Evolutionary conservation across 176 grass and related monocot species (phyloP), one percentile per base, ranked within the genome.

Genomic region (Avena insularis): DNA sequence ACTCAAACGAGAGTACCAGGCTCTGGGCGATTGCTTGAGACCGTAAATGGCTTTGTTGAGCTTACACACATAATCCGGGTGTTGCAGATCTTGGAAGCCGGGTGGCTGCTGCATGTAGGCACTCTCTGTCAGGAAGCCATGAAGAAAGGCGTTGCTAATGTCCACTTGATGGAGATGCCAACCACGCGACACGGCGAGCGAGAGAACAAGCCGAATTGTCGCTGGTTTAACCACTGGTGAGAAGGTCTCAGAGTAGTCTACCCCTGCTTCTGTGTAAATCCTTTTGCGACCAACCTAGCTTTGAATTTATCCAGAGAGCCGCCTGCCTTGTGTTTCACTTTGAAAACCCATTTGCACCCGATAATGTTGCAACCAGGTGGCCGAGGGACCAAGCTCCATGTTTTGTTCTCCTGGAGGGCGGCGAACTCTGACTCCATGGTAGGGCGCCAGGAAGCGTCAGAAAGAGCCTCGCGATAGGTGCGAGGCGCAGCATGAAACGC

Each of bases 31-130:
- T 12, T 53, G 12, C 12, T 53, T 53, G 50, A 53, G 50, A 14
- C 50, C 50, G 12, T 53, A 53, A 0, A 53, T 7, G 3, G 12
- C 50, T 13, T 53, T 53, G 14, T 13, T 9, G 50, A 53, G 50
- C 12, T 38, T 38, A 13, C 49, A 81, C 2, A 81, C 55, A 62
- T 81, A 43, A 17, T 20, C 6, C 2, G 78, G 55, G 4, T 11
- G 8, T 13, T 5, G 3, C 1, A 33, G 54, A 43, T 81, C 55
- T 12, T 61, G n/a, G 19, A 71, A 84, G 2, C 81, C 21, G 0
- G 43, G 65, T 10, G 25, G 81, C 19, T 83, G 36, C 9, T 23
- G 31, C 63, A 83, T 83, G 11, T 83, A 83, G 15, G 50, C 11
- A 13, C 10, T 5, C 3, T 84, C 35, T 1, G 19, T 9, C 4